A percentile compares a stretch with the other conserved stretches of the same genome.
phyloP scores from a whole-genome alignment of 2,329 filamentous ascomycete genomes.

The Colletotrichum orbiculare region DNA sequence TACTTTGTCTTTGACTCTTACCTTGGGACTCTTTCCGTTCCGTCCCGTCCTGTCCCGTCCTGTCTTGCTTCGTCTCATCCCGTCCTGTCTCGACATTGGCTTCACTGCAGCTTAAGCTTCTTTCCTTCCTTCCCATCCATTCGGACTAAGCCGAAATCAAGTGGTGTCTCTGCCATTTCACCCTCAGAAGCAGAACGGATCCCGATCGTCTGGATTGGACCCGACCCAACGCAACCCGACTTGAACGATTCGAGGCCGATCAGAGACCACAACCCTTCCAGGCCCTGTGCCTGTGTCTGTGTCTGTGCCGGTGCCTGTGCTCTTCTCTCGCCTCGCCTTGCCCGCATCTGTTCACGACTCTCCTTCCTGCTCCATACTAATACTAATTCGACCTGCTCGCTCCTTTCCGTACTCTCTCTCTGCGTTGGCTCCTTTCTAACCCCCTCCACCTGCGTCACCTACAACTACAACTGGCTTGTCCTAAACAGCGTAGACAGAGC shows the following conservation, averaged over 20 bases:
- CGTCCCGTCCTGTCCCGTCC: conserved; percentile 20
- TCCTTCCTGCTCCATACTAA: conserved; percentile 26
- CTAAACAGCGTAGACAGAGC: conserved; percentile 16
- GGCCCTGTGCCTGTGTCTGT: not conserved
- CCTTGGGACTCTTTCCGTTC: not conserved
- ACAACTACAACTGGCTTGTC: not conserved
- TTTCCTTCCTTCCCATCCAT: not conserved
- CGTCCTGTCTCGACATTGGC: conserved; percentile 14
- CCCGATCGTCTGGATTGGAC: conserved; percentile 26
- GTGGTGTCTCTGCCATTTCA: not conserved
- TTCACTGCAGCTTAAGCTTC: conserved; percentile 11
- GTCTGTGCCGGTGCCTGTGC: not conserved
- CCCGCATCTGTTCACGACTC: conserved; percentile 35
- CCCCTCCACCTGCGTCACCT: not conserved
- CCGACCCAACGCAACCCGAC: not conserved
- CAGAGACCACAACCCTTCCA: conserved; percentile 17
- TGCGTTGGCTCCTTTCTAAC: not conserved
- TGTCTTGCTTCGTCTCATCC: conserved; percentile 6
- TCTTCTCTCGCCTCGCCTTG: conserved; percentile 14
- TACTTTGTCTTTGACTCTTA: not conserved
- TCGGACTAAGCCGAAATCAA: not conserved
- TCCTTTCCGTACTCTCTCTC: conserved; percentile 3
- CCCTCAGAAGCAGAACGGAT: not conserved
- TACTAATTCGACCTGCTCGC: conserved; percentile 25
- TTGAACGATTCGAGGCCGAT: conserved; percentile 24